phyloP scores from a whole-genome alignment of 2,329 filamentous ascomycete species.

The Cordyceps farinosa region DNA sequence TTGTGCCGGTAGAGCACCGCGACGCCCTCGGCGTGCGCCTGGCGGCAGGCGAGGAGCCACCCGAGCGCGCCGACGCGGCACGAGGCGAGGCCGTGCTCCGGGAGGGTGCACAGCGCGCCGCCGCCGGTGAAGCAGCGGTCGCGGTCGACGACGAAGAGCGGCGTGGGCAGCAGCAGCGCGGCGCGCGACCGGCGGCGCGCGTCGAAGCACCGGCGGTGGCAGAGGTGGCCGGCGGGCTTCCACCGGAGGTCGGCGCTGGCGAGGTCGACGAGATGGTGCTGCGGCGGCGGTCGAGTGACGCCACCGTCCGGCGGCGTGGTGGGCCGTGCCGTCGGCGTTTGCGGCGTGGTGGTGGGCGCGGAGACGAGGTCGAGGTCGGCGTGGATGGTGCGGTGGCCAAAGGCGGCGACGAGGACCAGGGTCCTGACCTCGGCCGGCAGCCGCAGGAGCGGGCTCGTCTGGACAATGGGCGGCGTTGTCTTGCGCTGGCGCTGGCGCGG shows the following conservation, averaged over 20 bases:
- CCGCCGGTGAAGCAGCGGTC: constrained; percentile 5
- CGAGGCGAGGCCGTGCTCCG: not conserved
- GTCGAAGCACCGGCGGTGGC: constrained; percentile 7
- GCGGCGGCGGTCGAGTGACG: not conserved
- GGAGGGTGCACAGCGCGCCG: not conserved
- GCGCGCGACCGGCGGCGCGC: not conserved
- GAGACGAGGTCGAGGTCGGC: constrained; percentile 1
- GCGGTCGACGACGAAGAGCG: constrained; percentile 13
- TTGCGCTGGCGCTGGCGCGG: not conserved
- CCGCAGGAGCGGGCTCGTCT: not conserved
- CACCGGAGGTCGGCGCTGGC: not conserved
- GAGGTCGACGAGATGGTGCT: not conserved
- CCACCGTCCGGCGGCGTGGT: not conserved
- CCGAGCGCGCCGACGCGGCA: constrained; percentile 7
- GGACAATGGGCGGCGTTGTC: not conserved
- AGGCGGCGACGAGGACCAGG: constrained; percentile 12
- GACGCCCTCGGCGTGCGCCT: constrained; percentile 10
- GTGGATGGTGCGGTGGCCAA: constrained; percentile 13
- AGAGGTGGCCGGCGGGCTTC: constrained; percentile 5
- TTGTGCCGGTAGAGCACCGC: constrained; percentile 12
- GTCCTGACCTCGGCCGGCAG: constrained; percentile 4
- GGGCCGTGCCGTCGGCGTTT: not conserved
- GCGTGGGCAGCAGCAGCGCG: not conserved
- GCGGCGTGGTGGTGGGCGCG: not conserved
- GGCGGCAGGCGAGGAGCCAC: constrained; percentile 15